Base-by-base conservation (phyloP, 371 early-diverging fungal genomes). In the Saksenaea vasiformis region DNA sequence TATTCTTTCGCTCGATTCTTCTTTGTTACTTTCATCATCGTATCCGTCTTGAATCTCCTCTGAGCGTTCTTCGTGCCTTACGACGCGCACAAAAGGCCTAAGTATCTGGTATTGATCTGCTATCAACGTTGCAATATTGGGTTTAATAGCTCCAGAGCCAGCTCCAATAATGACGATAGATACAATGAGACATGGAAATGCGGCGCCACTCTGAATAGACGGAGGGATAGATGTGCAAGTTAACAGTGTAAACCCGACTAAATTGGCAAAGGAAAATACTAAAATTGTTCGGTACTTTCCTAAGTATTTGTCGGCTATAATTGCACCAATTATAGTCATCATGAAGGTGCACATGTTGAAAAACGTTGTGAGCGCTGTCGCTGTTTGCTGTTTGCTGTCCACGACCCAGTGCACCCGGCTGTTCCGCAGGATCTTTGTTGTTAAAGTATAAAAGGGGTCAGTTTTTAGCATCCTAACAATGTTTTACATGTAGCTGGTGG, bases 251-350 rank as follows among this genome's bases (percentile, higher is more conserved):
- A 85, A 69, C 37, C 93, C 93, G 22, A 85, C 38, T 1, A 83
- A 63, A 69, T 93, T 92, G 36, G 86, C 53, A 34, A 73, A 38
- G 28, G 79, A 70, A 55, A 91, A 88, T 38, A 84, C 51, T 28
- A 88, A 34, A 17, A 92, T 91, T 26, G 92, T 88, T 71, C 81
- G 80, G 78, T 79, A 91, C 75, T 88, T 88, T 61, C 93, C 93
- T 44, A 89, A 66, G 67, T 84, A 82, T 64, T 80, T 77, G 77
- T 92, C 93, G 14, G 91, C 87, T 28, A 92, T 70, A 34, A 88
- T 64, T 37, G 90, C 92, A 44, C 92, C 91, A 15, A 92, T 57
- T 43, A 92, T 77, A 43, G 91, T 72, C n/a, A 87, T 90, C 36
- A 87, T 62, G 69, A 89, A 93, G 36, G 85, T 84, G 62, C 87